A percentile compares a stretch with the other conserved stretches of the same genome.
Conservation (phyloP, 225 moss, liverwort and hornwort genomes). For the Antitrichia curtipendula region DNA sequence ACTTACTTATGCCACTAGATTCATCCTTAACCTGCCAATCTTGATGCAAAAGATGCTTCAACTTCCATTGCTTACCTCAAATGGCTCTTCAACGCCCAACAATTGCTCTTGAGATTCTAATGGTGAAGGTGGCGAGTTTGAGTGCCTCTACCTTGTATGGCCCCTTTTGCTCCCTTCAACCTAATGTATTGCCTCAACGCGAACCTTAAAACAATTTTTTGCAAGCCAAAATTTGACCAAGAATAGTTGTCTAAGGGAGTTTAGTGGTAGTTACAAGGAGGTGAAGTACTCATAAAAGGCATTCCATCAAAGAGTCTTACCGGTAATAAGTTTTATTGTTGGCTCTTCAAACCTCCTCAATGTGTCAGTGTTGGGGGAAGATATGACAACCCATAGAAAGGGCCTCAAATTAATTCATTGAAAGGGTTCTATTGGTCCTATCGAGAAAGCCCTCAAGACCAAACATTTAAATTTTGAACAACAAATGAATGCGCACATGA, state of each 20-base stretch:
- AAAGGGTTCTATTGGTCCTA: fast-evolving
- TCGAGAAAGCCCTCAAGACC: background rate
- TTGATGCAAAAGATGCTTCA: background rate
- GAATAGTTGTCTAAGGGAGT: background rate
- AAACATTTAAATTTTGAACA: background rate
- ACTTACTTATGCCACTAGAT: background rate
- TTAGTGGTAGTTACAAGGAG: fast-evolving
- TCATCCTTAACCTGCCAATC: fast-evolving
- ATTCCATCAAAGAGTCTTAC: background rate
- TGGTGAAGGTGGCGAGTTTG: too few species aligned
- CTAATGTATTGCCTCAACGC: background rate
- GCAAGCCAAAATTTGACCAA: background rate
- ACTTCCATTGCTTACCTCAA: background rate
- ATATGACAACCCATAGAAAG: fast-evolving
- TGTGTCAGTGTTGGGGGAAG: fast-evolving
- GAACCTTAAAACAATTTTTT: background rate
- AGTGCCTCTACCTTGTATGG: background rate
- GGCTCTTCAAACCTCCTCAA: background rate
- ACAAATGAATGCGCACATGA: background rate
- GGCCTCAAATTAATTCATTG: background rate
- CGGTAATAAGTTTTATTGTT: fast-evolving
- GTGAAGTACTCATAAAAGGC: background rate
- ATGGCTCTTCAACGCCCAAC: too few species aligned
- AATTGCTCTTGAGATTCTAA: background rate
- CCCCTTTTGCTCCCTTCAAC: background rate